Evolutionary conservation across 2,329 filamentous ascomycete genomes (phyloP).

Genomic region (Nemania diffusa): DNA sequence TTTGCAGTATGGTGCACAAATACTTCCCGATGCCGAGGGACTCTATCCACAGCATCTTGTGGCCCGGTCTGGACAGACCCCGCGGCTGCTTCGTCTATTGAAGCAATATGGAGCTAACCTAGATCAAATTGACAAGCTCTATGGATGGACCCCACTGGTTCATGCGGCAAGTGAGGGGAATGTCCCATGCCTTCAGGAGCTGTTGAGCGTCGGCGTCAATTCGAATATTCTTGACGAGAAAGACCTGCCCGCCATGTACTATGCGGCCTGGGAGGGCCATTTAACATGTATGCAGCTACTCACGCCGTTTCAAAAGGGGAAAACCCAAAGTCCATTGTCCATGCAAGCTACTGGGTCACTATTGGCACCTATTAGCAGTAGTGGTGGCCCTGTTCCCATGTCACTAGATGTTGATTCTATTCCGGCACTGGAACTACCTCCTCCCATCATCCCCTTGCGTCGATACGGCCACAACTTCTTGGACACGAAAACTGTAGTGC

Average conservation of each 20-base stretch:
- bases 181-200: constrained; percentile 82
- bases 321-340: constrained; percentile 57
- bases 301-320: constrained; percentile 65
- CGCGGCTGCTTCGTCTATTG: constrained; percentile 80
- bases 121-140: constrained; percentile 92
- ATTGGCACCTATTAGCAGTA: constrained; percentile 59
- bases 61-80: constrained; percentile 85
- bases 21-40: constrained; percentile 95
- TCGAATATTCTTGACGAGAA: constrained; percentile 90
- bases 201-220: constrained; percentile 83
- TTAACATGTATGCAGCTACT: constrained; percentile 93
- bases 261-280: constrained; percentile 97
- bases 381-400: constrained; percentile 67
- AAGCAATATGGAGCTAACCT: constrained; percentile 89
- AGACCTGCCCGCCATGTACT: constrained; percentile 93
- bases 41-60: constrained; percentile 97
- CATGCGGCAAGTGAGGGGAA: constrained; percentile 97
- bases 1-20: constrained; percentile 79
- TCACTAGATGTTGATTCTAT: constrained; percentile 86
- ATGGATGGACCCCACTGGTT: constrained; percentile 96
- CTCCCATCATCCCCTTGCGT: constrained; percentile 93
- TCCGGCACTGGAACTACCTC: constrained; percentile 88
- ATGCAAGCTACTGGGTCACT: constrained; percentile 53
- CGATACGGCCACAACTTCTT: constrained; percentile 98
- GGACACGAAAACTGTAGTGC: constrained; percentile 95